A percentile compares a stretch with the other conserved stretches of the same genome.
Evolutionary conservation across 1,284 basidiomycete species (phyloP).

Genomic region (Sphaerobolus stellatus): DNA sequence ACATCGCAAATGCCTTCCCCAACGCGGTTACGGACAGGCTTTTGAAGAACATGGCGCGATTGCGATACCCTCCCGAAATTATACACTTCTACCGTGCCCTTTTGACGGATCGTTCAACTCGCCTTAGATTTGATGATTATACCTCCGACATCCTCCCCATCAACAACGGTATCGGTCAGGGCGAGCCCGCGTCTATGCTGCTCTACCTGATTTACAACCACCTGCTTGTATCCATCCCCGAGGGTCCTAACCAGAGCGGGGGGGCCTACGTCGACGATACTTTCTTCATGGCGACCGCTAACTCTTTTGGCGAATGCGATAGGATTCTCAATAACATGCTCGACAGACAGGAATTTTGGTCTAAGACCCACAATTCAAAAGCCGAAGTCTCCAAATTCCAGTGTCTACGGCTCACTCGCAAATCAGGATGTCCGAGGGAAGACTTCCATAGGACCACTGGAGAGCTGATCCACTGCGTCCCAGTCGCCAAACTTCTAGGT

Average conservation of each 20-base stretch:
- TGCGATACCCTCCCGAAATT: constrained; percentile 27
- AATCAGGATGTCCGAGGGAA: no score
- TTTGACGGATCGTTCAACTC: constrained; percentile 14
- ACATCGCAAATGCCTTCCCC: background rate
- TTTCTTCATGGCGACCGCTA: constrained; percentile 17
- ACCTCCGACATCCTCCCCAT: constrained; percentile 22
- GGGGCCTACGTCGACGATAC: no score
- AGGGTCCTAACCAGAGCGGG: constrained; percentile 15
- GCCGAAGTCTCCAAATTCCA: background rate
- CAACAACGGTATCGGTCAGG: constrained; percentile 30
- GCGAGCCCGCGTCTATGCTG: constrained; percentile 29
- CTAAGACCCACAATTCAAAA: background rate
- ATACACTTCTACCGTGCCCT: constrained; percentile 24
- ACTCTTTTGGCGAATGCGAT: constrained; percentile 2
- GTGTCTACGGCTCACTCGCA: background rate
- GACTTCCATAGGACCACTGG: no score
- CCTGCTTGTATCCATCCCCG: constrained; percentile 22
- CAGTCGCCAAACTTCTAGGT: background rate
- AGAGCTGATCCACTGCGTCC: no score
- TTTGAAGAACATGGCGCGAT: constrained; percentile 30
- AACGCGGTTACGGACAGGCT: constrained; percentile 24
- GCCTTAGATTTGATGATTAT: background rate
- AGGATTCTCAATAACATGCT: background rate
- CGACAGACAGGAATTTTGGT: background rate
- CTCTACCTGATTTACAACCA: constrained; percentile 30